Evolutionary conservation across 2,329 filamentous ascomycete genomes (phyloP).

Genomic region (Celoporthe dispersa): DNA sequence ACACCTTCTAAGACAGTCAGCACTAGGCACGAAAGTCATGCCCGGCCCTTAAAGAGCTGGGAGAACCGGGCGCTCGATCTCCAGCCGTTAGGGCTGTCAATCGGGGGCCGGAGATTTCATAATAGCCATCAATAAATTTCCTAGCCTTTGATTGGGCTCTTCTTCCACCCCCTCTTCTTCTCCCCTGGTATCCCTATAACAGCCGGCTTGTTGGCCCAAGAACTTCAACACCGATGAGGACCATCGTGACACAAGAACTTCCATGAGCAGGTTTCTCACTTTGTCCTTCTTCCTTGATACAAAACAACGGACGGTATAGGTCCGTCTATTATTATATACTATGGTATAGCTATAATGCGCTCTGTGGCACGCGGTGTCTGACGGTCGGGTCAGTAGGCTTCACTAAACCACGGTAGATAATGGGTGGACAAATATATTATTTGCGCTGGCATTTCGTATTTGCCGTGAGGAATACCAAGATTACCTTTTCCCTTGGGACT

Average conservation of each 20-base stretch:
- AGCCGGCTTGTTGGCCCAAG: slow-evolving; percentile 5
- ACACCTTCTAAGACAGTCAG: not conserved
- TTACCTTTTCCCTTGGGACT: not conserved
- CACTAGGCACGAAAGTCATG: not conserved
- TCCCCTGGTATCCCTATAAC: not conserved
- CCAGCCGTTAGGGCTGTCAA: not conserved
- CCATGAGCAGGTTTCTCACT: not conserved
- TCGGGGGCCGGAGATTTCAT: not conserved
- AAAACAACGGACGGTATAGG: slow-evolving; percentile 10
- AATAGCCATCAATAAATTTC: not conserved
- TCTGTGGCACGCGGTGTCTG: not conserved
- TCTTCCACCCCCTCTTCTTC: no score
- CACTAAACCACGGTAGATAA: not conserved
- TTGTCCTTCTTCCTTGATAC: slow-evolving; percentile 12
- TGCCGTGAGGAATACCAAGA: not conserved
- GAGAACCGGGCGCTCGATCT: not conserved
- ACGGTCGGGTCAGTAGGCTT: not conserved
- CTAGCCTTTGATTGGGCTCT: not conserved
- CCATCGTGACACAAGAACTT: not conserved
- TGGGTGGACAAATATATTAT: not conserved
- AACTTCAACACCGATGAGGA: not conserved
- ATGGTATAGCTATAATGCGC: not conserved
- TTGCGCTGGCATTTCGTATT: not conserved
- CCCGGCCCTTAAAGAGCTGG: not conserved
- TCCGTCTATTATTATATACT: slow-evolving; percentile 6